Base-by-base conservation (phyloP, 2,329 filamentous ascomycete genomes). In the Myriosclerotinia scirpicola region DNA sequence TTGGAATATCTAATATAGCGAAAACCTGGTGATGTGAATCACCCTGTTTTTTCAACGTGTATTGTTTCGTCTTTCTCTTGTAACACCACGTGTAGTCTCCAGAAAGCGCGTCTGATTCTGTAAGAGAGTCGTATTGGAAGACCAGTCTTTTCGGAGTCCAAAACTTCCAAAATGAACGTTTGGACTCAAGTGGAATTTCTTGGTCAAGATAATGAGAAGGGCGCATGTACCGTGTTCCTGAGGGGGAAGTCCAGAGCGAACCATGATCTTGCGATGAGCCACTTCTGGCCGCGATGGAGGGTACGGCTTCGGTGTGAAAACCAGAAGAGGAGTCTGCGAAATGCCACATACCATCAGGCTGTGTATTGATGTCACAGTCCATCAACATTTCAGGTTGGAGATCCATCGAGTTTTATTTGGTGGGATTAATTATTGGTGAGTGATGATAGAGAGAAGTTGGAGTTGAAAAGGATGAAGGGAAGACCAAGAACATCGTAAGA, bases 81-180 rank as follows among this genome's bases (percentile, higher is more conserved):
- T 60, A 60, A 48, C 48, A 36, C 56, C 42, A 60, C 30, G 12
- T 48, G 11, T 60, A 48, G 15, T 46, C 22, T 11, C 56, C 56
- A 1, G 42, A 48, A 9, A 60, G 30, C 34, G 36, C 42, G 17
- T 46, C 7, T 34, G 30, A 5, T 34, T 34, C 5, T 34, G 30
- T 34, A 34, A 6, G 6, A 34, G 30, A 34, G 6, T 5, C 30
- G 30, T 34, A 34, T 3, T 34, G 30, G 30, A 34, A 34, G 30
- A 6, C 30, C 30, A 34, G 30, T 34, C 6, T 34, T 34, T 34
- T 34, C 30, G 30, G 30, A 5, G 30, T 34, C 30, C 30, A 40
- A 40, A 40, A 14, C 9, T 40, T 40, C 38, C 38, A 40, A 40
- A 40, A 11, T 40, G 38, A 11, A 40, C 9, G 9, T 14, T 11